Evolutionary conservation across 2,329 filamentous ascomycete genomes (phyloP).

Genomic region (Aspergillus sojae): DNA sequence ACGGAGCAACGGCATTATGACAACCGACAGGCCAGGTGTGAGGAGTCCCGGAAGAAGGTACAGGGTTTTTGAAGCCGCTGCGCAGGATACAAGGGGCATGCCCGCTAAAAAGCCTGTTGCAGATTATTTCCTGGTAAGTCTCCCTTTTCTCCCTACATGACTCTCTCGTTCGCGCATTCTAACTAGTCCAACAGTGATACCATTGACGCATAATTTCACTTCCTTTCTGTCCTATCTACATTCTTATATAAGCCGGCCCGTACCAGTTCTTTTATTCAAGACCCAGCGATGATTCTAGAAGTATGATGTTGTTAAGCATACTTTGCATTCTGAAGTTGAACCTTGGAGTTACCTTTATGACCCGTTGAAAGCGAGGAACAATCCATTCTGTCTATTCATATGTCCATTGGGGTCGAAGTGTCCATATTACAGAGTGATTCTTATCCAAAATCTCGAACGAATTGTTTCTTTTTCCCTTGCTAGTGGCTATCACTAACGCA

Average conservation of each 20-base stretch:
- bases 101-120: slow-evolving; percentile 97
- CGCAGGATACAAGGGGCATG: slow-evolving; percentile 95
- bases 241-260: slow-evolving; percentile 17
- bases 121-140: slow-evolving; percentile 79
- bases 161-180: background rate
- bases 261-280: slow-evolving; percentile 1
- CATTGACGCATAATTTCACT: slow-evolving; percentile 8
- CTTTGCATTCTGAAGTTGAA: slow-evolving; percentile 2
- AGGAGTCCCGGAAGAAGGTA: slow-evolving; percentile 84
- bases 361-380: background rate
- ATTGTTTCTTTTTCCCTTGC: background rate
- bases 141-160: background rate
- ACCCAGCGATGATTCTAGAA: slow-evolving; percentile 1
- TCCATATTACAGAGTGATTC: background rate
- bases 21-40: slow-evolving; percentile 51
- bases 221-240: slow-evolving; percentile 4
- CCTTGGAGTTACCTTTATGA: background rate
- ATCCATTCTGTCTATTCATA: background rate
- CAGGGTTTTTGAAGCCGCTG: slow-evolving; percentile 92
- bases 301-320: background rate
- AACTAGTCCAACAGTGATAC: slow-evolving; percentile 11
- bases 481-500: background rate
- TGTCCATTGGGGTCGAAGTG: background rate
- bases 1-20: slow-evolving; percentile 50
- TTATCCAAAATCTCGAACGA: background rate